These are phyloP conservation scores for Lasiosphaeria ovina DNA, from an alignment of 495 filamentous ascomycete species.

Conservation along the genomic window DNA sequence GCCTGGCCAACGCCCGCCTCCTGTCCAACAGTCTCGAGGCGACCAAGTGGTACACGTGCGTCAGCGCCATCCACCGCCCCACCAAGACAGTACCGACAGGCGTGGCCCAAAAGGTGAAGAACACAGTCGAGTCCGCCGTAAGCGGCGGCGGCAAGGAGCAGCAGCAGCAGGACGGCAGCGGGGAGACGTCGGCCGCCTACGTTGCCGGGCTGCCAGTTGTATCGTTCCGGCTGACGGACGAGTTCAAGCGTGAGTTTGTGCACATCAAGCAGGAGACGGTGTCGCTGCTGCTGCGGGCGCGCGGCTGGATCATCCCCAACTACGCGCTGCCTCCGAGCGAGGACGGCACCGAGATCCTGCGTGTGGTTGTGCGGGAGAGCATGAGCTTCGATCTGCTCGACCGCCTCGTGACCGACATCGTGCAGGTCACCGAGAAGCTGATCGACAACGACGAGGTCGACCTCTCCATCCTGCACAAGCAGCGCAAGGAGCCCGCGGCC, in stretches of 20 bases:
- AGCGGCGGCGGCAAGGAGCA: not conserved
- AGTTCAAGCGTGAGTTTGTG: constrained; percentile 60
- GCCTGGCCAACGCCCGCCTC: constrained; percentile 65
- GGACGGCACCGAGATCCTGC: constrained; percentile 63
- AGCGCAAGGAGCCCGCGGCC: constrained; percentile 26
- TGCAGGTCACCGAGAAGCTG: constrained; percentile 55
- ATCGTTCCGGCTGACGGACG: constrained; percentile 62
- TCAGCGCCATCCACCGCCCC: constrained; percentile 68
- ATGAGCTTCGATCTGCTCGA: constrained; percentile 70
- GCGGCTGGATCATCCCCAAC: constrained; percentile 76
- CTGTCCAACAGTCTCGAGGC: constrained; percentile 67
- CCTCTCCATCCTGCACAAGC: constrained; percentile 39
- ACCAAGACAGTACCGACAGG: constrained; percentile 1
- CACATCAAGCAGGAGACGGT: constrained; percentile 65
- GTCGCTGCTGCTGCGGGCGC: constrained; percentile 62
- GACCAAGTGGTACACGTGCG: constrained; percentile 67
- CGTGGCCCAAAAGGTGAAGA: constrained; percentile 6
- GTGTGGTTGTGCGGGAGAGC: constrained; percentile 66
- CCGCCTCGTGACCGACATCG: constrained; percentile 55
- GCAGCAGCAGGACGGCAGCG: constrained; percentile 13
- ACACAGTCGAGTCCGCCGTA: constrained; percentile 36
- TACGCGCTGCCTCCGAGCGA: constrained; percentile 67
- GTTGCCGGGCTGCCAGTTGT: constrained; percentile 70
- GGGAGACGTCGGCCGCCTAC: constrained; percentile 60
- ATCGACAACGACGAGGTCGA: constrained; percentile 52